Conservation (phyloP, 768 basidiomycete species). For the Lactarius hatsudake region DNA sequence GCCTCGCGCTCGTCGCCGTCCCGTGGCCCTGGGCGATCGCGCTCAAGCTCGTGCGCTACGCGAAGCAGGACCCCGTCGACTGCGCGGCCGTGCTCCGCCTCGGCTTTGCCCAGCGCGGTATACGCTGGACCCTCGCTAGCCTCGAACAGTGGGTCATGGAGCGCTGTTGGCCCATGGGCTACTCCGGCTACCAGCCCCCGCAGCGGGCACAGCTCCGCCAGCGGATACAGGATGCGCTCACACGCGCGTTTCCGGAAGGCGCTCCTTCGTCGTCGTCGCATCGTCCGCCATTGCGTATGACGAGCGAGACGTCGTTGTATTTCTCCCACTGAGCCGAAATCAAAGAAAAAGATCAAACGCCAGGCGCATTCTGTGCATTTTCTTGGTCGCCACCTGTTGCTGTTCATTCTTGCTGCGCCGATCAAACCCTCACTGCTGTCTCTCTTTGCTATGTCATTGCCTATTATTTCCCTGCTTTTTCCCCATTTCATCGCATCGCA, state of each 20-base stretch:
- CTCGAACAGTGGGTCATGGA: constrained; percentile 58
- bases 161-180: constrained; percentile 65
- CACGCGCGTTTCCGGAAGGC: neutral
- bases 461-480: neutral
- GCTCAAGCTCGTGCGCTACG: constrained; percentile 67
- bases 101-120: constrained; percentile 49
- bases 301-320: neutral
- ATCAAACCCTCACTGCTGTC: neutral
- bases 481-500: neutral
- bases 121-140: constrained; percentile 52
- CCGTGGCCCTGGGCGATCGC: constrained; percentile 72
- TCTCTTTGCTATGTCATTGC: neutral
- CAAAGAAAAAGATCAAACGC: neutral
- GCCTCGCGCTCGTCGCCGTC: constrained; percentile 57
- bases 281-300: neutral
- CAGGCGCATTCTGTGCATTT: neutral
- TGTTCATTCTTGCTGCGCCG: neutral
- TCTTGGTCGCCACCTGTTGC: neutral
- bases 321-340: neutral
- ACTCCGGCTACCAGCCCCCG: constrained; percentile 44
- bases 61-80: constrained; percentile 59
- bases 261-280: neutral
- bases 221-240: constrained; percentile 39
- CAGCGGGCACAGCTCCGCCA: constrained; percentile 46
- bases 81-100: constrained; percentile 67